Evolutionary conservation across 177 flowering plant genomes (phyloP), one percentile per base, ranked within the genome.

Genomic region (Vitis hybrid): DNA sequence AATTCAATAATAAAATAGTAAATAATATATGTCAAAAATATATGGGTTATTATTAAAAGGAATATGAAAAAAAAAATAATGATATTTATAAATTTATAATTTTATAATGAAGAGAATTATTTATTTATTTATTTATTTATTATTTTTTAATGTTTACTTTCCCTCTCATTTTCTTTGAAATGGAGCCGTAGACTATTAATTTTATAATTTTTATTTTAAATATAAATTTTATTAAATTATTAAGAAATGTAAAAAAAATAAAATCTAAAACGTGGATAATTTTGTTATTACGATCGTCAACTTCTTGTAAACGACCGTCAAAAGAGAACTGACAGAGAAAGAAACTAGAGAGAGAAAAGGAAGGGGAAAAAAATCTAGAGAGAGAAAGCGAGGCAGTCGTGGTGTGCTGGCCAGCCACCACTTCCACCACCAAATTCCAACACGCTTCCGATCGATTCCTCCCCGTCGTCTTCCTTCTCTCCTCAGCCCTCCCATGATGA

Each of bases 21-120:
- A 9, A 0, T 50, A 9, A 50, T 6, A 50, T 50, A 50, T 1
- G 0, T 0, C 52, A 50, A 2, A 9, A 2, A 0, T 3, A 0
- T 9, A 0, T 50, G 5, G 0, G 13, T 9, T 9, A 12, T 50
- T 9, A 9, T 9, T 50, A 50, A 50, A 50, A 0, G 2, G 52
- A 50, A 1, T 12, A 9, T 50, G 52, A 0, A 50, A 50, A 50
- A 50, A 11, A 50, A 7, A 50, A 50, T 50, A 9, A 9, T 50
- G 0, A 50, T 9, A 50, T 50, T 9, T 50, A 10, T 50, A 9
- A 12, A 9, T 50, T 0, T 12, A 50, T 9, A 50, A 50, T 12
- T 50, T 50, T 10, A 50, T 12, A 50, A 50, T 10, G 3, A 12
- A 2, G 10, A 0, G 13, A 1, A 50, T 50, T 12, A 4, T 9